Base-by-base conservation (phyloP, 345 rosid species). In the Eucalyptus brandiana region DNA sequence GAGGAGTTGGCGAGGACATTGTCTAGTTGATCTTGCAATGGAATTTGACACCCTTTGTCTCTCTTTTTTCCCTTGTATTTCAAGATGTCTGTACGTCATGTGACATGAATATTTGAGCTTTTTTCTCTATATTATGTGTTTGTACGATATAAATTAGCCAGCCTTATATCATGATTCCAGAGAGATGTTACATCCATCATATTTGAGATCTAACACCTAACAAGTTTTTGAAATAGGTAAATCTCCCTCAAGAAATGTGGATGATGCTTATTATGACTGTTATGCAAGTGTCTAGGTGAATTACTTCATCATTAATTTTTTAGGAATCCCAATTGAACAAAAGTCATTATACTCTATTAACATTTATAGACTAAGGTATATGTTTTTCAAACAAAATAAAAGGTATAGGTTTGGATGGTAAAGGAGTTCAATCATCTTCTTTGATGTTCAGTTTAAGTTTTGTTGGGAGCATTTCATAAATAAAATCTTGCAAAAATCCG, bases 81-180 rank as follows among this genome's bases (percentile, higher is more conserved):
- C 14, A 13, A 62, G 69, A 28, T 30, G 28, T 54, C 9, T 54
- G 26, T 54, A 54, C 0, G 5, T 23, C 28, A 62, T 14, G 9
- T 62, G 32, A 62, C 15, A 4, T 13, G 15, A 60, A 60, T 26
- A 6, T 26, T 4, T 0, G 0, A 60, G 7, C 15, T 60, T 26
- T 60, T 58, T 26, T 28, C 32, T 60, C 32, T 60, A 3, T 10
- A 60, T 26, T 58, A 26, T 58, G n/a, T 58, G n/a, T 58, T 24
- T 26, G 67, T 26, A 58, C 2, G n/a, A 58, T 26, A 58, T 26
- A 30, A 67, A 67, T 32, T 2, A 67, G 24, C 12, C 4, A 32
- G 23, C 80, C 80, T 32, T 18, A 32, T 67, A 67, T 17, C 23
- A 67, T 17, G 80, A 69, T 32, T 34, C 3, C 1, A 16, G 0